phyloP scores from a whole-genome alignment of 208 protist species.

The Leishmania lainsoni region DNA sequence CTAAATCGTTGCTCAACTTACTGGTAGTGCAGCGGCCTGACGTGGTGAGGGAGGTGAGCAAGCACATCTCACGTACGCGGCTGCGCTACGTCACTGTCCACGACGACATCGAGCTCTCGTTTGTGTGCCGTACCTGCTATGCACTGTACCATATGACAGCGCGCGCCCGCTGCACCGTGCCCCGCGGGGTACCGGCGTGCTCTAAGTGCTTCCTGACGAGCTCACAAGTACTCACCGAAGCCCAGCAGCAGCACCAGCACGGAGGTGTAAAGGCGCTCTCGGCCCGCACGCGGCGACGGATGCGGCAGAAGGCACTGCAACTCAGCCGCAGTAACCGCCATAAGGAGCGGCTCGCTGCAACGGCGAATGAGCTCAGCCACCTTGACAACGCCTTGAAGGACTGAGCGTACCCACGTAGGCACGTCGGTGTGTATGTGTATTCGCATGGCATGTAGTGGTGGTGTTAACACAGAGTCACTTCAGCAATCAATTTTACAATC shows the following conservation, averaged over 20 bases:
- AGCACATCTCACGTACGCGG: constrained; percentile 42
- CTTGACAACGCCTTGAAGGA: constrained; percentile 48
- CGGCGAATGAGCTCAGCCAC: constrained; percentile 44
- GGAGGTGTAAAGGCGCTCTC: constrained; percentile 1
- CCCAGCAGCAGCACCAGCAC: constrained; percentile 11
- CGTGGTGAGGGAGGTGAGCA: constrained; percentile 65
- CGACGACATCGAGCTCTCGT: constrained; percentile 57
- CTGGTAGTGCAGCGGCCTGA: constrained; percentile 75
- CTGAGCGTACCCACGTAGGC: constrained; percentile 12
- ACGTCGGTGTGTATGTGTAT: neutral
- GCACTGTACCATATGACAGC: constrained; percentile 72
- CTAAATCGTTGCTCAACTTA: constrained; percentile 52
- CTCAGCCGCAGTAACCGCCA: constrained; percentile 32
- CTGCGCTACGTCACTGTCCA: constrained; percentile 61
- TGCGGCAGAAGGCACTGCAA: constrained; percentile 28
- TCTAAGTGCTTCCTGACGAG: constrained; percentile 65
- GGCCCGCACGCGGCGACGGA: constrained; percentile 3
- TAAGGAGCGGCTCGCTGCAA: constrained; percentile 28
- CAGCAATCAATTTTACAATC: neutral
- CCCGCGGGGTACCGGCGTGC: constrained; percentile 50
- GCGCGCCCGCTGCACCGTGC: constrained; percentile 59
- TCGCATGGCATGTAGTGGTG: neutral
- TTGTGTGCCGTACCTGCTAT: constrained; percentile 79
- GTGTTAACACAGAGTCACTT: neutral
- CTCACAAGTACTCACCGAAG: constrained; percentile 27